phyloP scores from a whole-genome alignment of 192 early-diverging fungal species.

The Podila clonocystis region DNA sequence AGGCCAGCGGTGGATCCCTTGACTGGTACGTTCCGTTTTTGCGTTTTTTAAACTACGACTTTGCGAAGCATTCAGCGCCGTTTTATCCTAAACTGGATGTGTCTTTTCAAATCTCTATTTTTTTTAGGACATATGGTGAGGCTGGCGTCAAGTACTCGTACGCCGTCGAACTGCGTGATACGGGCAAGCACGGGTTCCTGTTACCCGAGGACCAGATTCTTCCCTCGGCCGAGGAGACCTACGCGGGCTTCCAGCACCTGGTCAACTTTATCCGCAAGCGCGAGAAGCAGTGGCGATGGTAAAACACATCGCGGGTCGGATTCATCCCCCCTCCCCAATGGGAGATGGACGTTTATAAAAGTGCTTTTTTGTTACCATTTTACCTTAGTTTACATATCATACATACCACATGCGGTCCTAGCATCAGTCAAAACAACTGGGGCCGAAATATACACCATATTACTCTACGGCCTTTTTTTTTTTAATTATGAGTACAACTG shows the following conservation, averaged over 20 bases:
- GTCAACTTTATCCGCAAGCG: slow-evolving; percentile 54
- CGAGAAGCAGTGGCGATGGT: slow-evolving; percentile 46
- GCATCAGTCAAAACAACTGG: too few relatives aligned
- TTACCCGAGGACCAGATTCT: slow-evolving; percentile 65
- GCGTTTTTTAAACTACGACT: neutral
- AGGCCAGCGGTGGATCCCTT: slow-evolving; percentile 62
- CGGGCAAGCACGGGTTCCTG: slow-evolving; percentile 62
- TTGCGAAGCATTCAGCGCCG: neutral
- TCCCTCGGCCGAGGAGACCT: slow-evolving; percentile 56
- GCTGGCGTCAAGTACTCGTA: slow-evolving; percentile 68
- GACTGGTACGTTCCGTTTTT: slow-evolving; percentile 50
- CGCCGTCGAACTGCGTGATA: slow-evolving; percentile 70
- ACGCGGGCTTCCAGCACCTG: slow-evolving; percentile 44
- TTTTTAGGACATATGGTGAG: slow-evolving; percentile 55
- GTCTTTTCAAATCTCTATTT: neutral
- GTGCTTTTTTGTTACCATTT: too few relatives aligned
- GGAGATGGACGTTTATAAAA: too few relatives aligned
- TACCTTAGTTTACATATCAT: too few relatives aligned
- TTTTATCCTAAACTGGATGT: neutral
- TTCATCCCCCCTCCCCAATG: too few relatives aligned
- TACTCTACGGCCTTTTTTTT: too few relatives aligned
- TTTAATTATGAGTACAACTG: too few relatives aligned
- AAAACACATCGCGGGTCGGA: neutral
- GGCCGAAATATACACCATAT: too few relatives aligned
- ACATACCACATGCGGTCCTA: too few relatives aligned